Conservation (phyloP, 2,329 filamentous ascomycete genomes). For the Nemania sp. region DNA sequence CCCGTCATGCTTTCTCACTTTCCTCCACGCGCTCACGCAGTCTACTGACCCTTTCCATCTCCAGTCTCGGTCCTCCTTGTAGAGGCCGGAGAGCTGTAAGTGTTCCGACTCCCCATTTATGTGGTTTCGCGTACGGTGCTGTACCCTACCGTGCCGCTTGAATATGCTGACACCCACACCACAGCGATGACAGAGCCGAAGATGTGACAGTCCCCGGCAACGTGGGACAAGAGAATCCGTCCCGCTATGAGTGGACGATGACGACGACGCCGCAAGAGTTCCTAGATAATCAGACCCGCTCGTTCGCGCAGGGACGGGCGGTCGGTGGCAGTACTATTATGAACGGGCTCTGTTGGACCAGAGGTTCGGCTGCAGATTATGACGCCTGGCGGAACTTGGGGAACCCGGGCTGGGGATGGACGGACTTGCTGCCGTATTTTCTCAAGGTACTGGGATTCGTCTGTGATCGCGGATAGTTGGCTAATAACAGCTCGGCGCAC, state of each 20-base stretch:
- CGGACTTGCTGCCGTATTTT: slow-evolving; percentile 53
- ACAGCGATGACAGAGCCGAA: slow-evolving; percentile 36
- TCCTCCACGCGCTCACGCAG: background rate
- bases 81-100: slow-evolving; percentile 38
- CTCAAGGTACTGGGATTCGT: slow-evolving; percentile 45
- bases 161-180: background rate
- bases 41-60: slow-evolving; percentile 17
- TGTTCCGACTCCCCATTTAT: background rate
- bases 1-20: background rate
- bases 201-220: slow-evolving; percentile 36
- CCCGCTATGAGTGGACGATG: slow-evolving; percentile 40
- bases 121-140: slow-evolving; percentile 16
- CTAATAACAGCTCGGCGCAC: too few species aligned
- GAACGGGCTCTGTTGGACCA: slow-evolving; percentile 49
- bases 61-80: slow-evolving; percentile 37
- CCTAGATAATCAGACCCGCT: slow-evolving; percentile 43
- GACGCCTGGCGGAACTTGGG: slow-evolving; percentile 50
- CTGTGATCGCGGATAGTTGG: too few species aligned
- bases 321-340: slow-evolving; percentile 48
- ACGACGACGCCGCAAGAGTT: slow-evolving; percentile 40
- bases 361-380: slow-evolving; percentile 47
- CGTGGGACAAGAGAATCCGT: slow-evolving; percentile 32
- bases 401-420: slow-evolving; percentile 49
- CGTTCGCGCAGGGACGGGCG: slow-evolving; percentile 44
- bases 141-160: background rate